Conservation (phyloP, 495 filamentous ascomycete species). For the Penicillium verhagenii region DNA sequence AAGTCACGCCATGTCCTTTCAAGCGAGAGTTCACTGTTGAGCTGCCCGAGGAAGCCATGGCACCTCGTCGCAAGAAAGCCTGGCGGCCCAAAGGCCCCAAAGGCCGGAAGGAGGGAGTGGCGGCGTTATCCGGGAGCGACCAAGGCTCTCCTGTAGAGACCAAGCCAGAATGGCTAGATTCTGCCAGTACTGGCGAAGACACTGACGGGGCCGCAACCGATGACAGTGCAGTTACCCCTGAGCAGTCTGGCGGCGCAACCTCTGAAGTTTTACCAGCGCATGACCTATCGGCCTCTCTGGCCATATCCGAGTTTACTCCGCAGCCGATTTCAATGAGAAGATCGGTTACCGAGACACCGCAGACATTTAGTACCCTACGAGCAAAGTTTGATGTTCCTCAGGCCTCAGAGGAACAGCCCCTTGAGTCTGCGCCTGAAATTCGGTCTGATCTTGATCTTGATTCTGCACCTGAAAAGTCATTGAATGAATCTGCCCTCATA, state of each 20-base stretch:
- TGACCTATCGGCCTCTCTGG: constrained; percentile 17
- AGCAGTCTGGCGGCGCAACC: constrained; percentile 25
- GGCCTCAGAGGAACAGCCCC: constrained; percentile 16
- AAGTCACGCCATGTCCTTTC: constrained; percentile 86
- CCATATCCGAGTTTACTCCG: constrained; percentile 17
- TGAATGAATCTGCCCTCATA: not conserved
- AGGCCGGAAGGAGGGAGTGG: constrained; percentile 45
- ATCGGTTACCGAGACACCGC: constrained; percentile 40
- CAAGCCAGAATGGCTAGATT: constrained; percentile 24
- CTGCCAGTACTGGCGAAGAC: constrained; percentile 35
- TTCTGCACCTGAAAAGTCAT: constrained; percentile 51
- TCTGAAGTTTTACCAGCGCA: constrained; percentile 29
- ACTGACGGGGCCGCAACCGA: constrained; percentile 43
- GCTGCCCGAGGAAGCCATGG: constrained; percentile 66
- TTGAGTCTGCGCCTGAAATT: constrained; percentile 41
- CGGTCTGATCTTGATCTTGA: too few species aligned
- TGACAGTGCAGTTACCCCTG: constrained; percentile 31
- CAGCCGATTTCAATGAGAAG: constrained; percentile 16
- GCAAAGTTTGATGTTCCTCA: constrained; percentile 44
- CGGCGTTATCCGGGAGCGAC: constrained; percentile 9
- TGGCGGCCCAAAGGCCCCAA: constrained; percentile 69
- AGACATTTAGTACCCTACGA: constrained; percentile 44
- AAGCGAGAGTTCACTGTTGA: constrained; percentile 70
- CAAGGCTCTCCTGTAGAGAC: constrained; percentile 10
- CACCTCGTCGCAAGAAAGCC: constrained; percentile 63